Conservation (phyloP, 164 flowering plant genomes). For the Aristolochia contorta region DNA sequence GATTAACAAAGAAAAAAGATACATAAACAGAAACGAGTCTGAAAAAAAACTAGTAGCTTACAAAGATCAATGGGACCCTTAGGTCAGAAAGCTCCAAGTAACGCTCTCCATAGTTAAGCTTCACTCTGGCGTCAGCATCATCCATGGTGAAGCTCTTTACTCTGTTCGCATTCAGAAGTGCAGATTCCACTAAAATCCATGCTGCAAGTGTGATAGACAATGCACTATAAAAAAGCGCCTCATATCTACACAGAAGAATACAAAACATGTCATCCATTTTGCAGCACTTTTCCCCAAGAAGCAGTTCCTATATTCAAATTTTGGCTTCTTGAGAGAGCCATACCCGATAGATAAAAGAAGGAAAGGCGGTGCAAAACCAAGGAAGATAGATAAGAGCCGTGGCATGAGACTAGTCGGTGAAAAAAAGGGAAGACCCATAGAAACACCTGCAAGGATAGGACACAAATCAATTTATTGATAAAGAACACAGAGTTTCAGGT, state of each 20-base stretch:
- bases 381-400: slow-evolving; percentile 78
- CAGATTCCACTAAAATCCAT: slow-evolving; percentile 79
- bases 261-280: neutral
- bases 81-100: slow-evolving; percentile 63
- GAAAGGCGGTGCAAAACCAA: slow-evolving; percentile 93
- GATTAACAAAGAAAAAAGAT: neutral
- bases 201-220: slow-evolving; percentile 77
- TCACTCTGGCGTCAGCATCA: slow-evolving; percentile 19
- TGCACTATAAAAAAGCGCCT: slow-evolving; percentile 84
- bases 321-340: neutral
- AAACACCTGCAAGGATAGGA: slow-evolving; percentile 36
- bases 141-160: slow-evolving; percentile 18
- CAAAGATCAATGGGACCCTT: slow-evolving; percentile 81
- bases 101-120: slow-evolving; percentile 34
- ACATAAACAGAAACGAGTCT: neutral
- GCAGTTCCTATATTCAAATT: neutral
- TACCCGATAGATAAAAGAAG: slow-evolving; percentile 95
- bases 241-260: slow-evolving; percentile 52
- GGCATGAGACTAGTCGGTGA: slow-evolving; percentile 58
- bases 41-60: slow-evolving; percentile 27
- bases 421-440: slow-evolving; percentile 74
- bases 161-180: slow-evolving; percentile 30
- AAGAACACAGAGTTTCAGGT: neutral
- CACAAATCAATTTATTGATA: slow-evolving; percentile 2
- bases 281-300: neutral